Conservation (phyloP, 768 basidiomycete species). For the Neoboletus brunneissimus region DNA sequence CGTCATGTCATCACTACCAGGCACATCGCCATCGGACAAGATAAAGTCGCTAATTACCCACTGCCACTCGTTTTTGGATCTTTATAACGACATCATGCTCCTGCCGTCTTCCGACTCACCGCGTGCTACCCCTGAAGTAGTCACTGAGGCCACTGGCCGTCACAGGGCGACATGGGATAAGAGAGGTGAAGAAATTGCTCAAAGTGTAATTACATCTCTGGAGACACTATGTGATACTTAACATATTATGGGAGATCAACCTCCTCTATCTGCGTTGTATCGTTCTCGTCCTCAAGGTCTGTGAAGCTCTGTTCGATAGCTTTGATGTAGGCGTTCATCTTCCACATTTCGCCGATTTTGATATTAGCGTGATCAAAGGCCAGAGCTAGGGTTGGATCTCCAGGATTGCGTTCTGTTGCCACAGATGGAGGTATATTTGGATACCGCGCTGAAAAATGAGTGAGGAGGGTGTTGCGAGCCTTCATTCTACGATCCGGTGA, state of each 20-base stretch:
- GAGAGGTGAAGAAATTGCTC: constrained; percentile 43
- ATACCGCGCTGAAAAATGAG: constrained; percentile 94
- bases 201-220: constrained; percentile 53
- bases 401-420: constrained; percentile 15
- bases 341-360: constrained; percentile 79
- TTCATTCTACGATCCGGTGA: constrained; percentile 59
- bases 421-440: constrained; percentile 71
- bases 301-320: constrained; percentile 63
- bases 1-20: constrained; percentile 36
- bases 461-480: constrained; percentile 82
- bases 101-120: constrained; percentile 19
- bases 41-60: constrained; percentile 35
- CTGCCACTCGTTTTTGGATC: constrained; percentile 39
- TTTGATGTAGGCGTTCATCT: constrained; percentile 70
- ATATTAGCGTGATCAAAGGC: constrained; percentile 82
- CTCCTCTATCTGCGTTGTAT: constrained; percentile 10
- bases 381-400: constrained; percentile 56
- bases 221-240: constrained; percentile 27
- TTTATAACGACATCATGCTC: constrained; percentile 38
- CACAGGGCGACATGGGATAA: constrained; percentile 21
- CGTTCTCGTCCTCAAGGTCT: constrained; percentile 50
- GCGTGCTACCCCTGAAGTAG: constrained; percentile 6
- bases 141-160: neutral
- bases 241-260: constrained; percentile 21
- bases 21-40: constrained; percentile 26